Percentiles rank a stretch among this genome's conserved stretches.
Conservation (phyloP, 2,329 filamentous ascomycete species). For the Ilyonectria destructans region DNA sequence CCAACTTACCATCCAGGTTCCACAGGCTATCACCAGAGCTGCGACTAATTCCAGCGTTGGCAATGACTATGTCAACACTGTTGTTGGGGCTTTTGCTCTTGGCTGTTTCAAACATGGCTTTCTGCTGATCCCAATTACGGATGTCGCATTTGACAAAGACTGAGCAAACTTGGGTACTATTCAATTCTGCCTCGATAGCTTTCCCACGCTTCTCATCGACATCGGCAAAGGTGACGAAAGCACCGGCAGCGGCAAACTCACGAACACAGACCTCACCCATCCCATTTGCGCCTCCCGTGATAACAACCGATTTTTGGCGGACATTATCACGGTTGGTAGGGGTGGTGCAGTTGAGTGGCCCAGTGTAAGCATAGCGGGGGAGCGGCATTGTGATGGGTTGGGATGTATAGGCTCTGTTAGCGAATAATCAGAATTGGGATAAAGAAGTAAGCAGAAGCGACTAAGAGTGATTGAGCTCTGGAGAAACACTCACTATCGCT, state of each 20-base stretch:
- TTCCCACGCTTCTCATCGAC: slow-evolving; percentile 54
- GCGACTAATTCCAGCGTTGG: slow-evolving; percentile 63
- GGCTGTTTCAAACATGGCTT: slow-evolving; percentile 59
- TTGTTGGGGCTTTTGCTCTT: slow-evolving; percentile 55
- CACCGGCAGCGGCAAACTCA: slow-evolving; percentile 55
- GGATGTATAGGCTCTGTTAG: not conserved
- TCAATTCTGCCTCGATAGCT: slow-evolving; percentile 53
- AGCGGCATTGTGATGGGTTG: slow-evolving; percentile 23
- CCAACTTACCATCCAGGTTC: slow-evolving; percentile 54
- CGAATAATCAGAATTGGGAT: not conserved
- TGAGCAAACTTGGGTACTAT: slow-evolving; percentile 40
- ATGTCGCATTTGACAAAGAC: slow-evolving; percentile 61
- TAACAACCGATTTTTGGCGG: slow-evolving; percentile 62
- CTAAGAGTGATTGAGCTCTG: not conserved
- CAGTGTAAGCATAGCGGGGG: slow-evolving; percentile 40
- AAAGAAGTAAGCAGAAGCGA: too few species aligned
- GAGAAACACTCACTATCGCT: not conserved
- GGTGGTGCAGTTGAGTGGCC: slow-evolving; percentile 40
- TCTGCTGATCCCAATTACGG: slow-evolving; percentile 61
- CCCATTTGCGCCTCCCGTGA: slow-evolving; percentile 64
- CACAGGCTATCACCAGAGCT: slow-evolving; percentile 57
- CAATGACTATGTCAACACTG: slow-evolving; percentile 63
- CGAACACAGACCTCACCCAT: slow-evolving; percentile 57
- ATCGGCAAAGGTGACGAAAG: slow-evolving; percentile 61
- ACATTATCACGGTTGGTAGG: slow-evolving; percentile 38